A percentile compares a stretch with the other conserved stretches of the same genome.
These are phyloP conservation scores for Penicilliopsis zonata DNA, from an alignment of 495 filamentous ascomycete genomes.

Conservation along the genomic window DNA sequence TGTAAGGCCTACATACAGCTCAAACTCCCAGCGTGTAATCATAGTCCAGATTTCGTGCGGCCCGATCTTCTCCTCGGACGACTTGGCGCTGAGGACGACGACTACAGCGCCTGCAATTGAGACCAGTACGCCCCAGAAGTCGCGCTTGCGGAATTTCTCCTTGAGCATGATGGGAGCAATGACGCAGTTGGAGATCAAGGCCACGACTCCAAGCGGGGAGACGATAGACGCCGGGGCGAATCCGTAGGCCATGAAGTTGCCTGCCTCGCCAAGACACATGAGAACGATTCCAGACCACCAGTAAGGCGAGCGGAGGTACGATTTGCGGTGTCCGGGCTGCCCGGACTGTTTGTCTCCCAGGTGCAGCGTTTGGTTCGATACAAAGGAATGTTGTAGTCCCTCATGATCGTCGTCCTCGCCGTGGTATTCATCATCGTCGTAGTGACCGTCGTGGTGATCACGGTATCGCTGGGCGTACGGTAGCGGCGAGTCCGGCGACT, in stretches of 20 bases:
- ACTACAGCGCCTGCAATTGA: conserved; percentile 80
- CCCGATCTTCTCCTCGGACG: conserved; percentile 79
- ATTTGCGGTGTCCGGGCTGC: conserved; percentile 28
- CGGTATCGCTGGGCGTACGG: conserved; percentile 2
- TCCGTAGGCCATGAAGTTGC: conserved; percentile 95
- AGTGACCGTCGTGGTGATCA: conserved; percentile 2
- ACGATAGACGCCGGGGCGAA: conserved; percentile 98
- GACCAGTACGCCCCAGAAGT: conserved; percentile 77
- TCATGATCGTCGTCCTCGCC: conserved; percentile 8
- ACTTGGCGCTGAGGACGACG: conserved; percentile 85
- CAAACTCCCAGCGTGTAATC: conserved; percentile 82
- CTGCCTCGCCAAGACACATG: conserved; percentile 86
- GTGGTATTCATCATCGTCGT: conserved; percentile 7
- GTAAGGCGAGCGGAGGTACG: conserved; percentile 82
- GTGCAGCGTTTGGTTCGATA: conserved; percentile 28
- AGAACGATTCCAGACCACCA: conserved; percentile 92
- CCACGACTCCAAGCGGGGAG: conserved; percentile 90
- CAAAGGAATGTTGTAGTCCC: conserved; percentile 20
- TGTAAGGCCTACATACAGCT: conserved; percentile 76
- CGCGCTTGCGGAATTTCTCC: conserved; percentile 73
- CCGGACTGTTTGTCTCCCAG: conserved; percentile 19
- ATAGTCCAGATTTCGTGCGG: conserved; percentile 82
- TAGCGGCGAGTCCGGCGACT: too few species aligned
- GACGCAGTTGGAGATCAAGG: conserved; percentile 88
- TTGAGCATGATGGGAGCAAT: conserved; percentile 90